Evolutionary conservation across 345 rosid species (phyloP).

Genomic region (Rubroshorea leprosula): DNA sequence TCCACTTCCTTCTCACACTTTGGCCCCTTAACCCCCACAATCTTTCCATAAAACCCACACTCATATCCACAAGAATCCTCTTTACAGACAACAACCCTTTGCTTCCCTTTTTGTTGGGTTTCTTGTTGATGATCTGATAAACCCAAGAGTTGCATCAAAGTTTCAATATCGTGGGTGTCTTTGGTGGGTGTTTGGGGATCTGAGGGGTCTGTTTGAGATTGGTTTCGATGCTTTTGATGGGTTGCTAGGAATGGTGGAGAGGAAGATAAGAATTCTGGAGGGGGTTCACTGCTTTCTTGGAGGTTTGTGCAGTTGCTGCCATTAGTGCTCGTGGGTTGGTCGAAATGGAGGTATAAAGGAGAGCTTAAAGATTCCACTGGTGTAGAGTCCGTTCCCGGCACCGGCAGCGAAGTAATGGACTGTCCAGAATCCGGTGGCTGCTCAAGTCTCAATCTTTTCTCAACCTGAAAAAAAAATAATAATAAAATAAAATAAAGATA

Average conservation of each 20-base stretch:
- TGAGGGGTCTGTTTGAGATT: conserved; percentile 8
- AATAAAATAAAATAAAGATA: no score
- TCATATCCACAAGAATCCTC: conserved; percentile 25
- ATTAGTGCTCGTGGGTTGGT: neutral
- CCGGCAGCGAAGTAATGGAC: conserved; percentile 8
- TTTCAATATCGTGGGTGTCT: conserved; percentile 25
- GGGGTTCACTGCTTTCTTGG: conserved; percentile 41
- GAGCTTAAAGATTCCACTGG: conserved; percentile 28
- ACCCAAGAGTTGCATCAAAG: conserved; percentile 34
- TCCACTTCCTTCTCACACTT: conserved; percentile 36
- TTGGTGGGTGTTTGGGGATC: neutral
- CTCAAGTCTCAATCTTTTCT: conserved; percentile 43
- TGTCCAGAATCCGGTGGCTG: conserved; percentile 5
- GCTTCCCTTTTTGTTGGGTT: conserved; percentile 16
- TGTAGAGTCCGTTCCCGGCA: conserved; percentile 7
- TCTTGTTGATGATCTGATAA: conserved; percentile 12
- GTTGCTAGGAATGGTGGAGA: conserved; percentile 21
- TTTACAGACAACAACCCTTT: conserved; percentile 5
- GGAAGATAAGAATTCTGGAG: conserved; percentile 33
- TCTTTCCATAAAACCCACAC: conserved; percentile 38
- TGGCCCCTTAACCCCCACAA: conserved; percentile 48
- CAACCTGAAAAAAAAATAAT: conserved; percentile 27
- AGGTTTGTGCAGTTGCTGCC: conserved; percentile 4
- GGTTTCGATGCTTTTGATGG: conserved; percentile 24
- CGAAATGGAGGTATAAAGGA: conserved; percentile 30